Conservation (phyloP, 495 filamentous ascomycete species). For the Hyaloscypha hepaticicola region DNA sequence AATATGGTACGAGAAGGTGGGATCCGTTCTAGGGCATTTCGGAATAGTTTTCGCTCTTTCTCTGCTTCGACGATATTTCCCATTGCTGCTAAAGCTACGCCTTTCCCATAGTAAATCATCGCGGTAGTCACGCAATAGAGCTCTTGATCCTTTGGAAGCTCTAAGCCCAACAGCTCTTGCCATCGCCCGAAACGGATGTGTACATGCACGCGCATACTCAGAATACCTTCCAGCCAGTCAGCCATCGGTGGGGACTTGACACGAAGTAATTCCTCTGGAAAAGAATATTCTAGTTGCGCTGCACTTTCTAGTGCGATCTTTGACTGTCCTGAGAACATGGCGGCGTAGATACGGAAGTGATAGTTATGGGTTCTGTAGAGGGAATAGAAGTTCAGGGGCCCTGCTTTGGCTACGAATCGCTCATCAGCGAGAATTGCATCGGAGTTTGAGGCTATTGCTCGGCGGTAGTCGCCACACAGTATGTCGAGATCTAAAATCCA, state of each 20-base stretch:
- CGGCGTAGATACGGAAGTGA: conserved; percentile 68
- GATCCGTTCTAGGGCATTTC: conserved; percentile 44
- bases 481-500: conserved; percentile 52
- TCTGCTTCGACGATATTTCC: conserved; percentile 48
- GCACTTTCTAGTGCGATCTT: conserved; percentile 56
- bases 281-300: conserved; percentile 46
- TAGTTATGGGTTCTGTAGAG: conserved; percentile 66
- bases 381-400: conserved; percentile 62
- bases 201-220: conserved; percentile 60
- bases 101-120: conserved; percentile 64
- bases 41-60: conserved; percentile 45
- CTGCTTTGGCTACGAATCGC: conserved; percentile 51
- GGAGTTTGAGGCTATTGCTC: conserved; percentile 59
- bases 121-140: conserved; percentile 65
- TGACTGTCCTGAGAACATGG: conserved; percentile 65
- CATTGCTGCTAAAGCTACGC: conserved; percentile 58
- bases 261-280: conserved; percentile 60
- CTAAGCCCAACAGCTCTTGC: conserved; percentile 53
- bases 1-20: conserved; percentile 57
- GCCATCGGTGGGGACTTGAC: conserved; percentile 67
- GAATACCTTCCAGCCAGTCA: conserved; percentile 68
- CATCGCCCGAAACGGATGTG: conserved; percentile 66
- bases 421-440: conserved; percentile 63
- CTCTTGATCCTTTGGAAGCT: conserved; percentile 46
- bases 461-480: conserved; percentile 63